These are phyloP conservation scores for Cardiospermum halicacabum DNA, from an alignment of 345 rosid genomes.

Conservation along the genomic window DNA sequence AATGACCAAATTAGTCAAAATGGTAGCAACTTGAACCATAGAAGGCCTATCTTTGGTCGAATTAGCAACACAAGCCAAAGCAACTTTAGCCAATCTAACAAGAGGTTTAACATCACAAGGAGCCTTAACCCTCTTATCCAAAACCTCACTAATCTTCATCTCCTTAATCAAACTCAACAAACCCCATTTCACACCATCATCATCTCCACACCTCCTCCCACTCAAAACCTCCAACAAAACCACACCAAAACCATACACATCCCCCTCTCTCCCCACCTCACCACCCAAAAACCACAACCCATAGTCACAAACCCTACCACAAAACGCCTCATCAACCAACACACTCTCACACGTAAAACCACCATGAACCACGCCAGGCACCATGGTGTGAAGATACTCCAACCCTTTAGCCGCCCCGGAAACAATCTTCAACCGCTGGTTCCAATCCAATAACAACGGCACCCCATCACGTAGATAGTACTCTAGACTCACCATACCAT, in stretches of 20 bases:
- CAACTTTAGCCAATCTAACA: constrained; percentile 69
- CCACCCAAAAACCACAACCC: constrained; percentile 59
- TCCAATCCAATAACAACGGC: constrained; percentile 58
- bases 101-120: constrained; percentile 44
- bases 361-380: constrained; percentile 62
- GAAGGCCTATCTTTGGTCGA: constrained; percentile 65
- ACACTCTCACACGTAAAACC: constrained; percentile 62
- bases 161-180: constrained; percentile 73
- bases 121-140: constrained; percentile 53
- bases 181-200: constrained; percentile 67
- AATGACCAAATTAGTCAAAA: constrained; percentile 58
- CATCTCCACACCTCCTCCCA: constrained; percentile 65
- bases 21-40: constrained; percentile 51
- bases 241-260: constrained; percentile 80
- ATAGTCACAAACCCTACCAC: constrained; percentile 57
- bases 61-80: constrained; percentile 75
- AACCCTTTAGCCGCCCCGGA: constrained; percentile 73
- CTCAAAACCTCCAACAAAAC: constrained; percentile 71
- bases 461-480: constrained; percentile 49
- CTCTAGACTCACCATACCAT: constrained; percentile 44
- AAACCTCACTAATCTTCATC: constrained; percentile 44
- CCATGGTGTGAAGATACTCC: constrained; percentile 53
- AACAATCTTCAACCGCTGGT: constrained; percentile 49
- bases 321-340: constrained; percentile 40
- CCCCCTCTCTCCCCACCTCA: constrained; percentile 58